These are phyloP conservation scores for Collybia sp. DNA, from an alignment of 768 basidiomycete species.

Conservation along the genomic window DNA sequence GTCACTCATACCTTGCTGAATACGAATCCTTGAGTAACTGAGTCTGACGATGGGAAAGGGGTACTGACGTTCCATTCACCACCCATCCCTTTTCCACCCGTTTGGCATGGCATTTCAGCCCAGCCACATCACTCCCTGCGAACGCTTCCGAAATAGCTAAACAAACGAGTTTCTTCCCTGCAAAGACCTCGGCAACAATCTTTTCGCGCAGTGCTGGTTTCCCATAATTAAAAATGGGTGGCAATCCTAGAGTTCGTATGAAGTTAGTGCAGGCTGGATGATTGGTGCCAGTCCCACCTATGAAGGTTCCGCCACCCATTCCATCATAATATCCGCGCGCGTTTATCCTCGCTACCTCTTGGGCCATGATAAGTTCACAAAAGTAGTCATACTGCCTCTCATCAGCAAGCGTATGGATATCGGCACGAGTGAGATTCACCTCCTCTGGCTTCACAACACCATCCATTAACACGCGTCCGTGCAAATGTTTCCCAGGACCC, in stretches of 20 bases:
- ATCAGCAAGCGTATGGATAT: not conserved
- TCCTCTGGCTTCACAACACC: constrained; percentile 76
- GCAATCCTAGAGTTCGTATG: constrained; percentile 39
- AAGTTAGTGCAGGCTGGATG: not conserved
- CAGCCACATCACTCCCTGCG: constrained; percentile 72
- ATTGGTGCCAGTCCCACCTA: constrained; percentile 13
- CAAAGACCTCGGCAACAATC: constrained; percentile 52
- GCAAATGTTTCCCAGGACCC: constrained; percentile 82
- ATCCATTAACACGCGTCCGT: constrained; percentile 69
- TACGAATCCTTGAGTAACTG: not conserved
- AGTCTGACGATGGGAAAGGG: not conserved
- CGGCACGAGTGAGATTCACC: constrained; percentile 26
- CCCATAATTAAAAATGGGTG: constrained; percentile 78
- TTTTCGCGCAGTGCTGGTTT: constrained; percentile 56
- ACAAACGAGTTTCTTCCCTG: constrained; percentile 66
- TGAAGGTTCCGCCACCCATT: constrained; percentile 42
- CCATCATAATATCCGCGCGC: constrained; percentile 80
- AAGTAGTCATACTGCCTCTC: constrained; percentile 66
- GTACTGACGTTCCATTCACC: constrained; percentile 72
- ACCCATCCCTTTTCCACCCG: constrained; percentile 71
- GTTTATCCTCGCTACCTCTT: constrained; percentile 66
- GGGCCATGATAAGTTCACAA: constrained; percentile 70
- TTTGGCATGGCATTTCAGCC: constrained; percentile 66
- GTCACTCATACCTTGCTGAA: constrained; percentile 41
- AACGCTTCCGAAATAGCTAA: constrained; percentile 86